Evolutionary conservation across 2,329 filamentous ascomycete species (phyloP).

Genomic region (Fusarium incarnatum): DNA sequence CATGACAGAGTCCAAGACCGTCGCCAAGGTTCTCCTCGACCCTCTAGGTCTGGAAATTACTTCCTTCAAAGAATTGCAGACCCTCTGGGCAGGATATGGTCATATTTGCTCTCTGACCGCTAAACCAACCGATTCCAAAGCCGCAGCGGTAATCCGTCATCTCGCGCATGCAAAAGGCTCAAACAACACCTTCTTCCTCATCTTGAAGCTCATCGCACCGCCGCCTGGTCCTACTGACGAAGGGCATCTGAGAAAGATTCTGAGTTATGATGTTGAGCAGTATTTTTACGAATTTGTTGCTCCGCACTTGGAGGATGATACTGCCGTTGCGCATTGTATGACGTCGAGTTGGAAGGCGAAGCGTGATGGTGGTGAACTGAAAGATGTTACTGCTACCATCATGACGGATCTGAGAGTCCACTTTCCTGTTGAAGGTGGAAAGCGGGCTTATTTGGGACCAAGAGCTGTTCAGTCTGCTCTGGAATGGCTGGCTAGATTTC

Average conservation of each 20-base stretch:
- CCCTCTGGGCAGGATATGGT: slow-evolving; percentile 65
- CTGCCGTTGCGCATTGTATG: slow-evolving; percentile 64
- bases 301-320: slow-evolving; percentile 56
- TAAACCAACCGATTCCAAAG: slow-evolving; percentile 44
- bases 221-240: slow-evolving; percentile 58
- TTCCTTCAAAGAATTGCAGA: slow-evolving; percentile 55
- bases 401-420: slow-evolving; percentile 65
- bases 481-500: slow-evolving; percentile 73
- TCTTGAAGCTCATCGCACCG: slow-evolving; percentile 71
- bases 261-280: slow-evolving; percentile 76
- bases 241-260: slow-evolving; percentile 72
- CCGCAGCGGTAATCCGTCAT: slow-evolving; percentile 20
- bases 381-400: slow-evolving; percentile 63
- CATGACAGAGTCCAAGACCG: slow-evolving; percentile 38
- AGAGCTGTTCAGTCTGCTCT: slow-evolving; percentile 65
- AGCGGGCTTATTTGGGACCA: slow-evolving; percentile 59
- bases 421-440: slow-evolving; percentile 69
- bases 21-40: slow-evolving; percentile 56
- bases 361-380: slow-evolving; percentile 46
- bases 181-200: slow-evolving; percentile 53
- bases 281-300: slow-evolving; percentile 71
- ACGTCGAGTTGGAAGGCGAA: slow-evolving; percentile 54
- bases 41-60: slow-evolving; percentile 56
- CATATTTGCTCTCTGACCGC: slow-evolving; percentile 68
- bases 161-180: slow-evolving; percentile 9